Evolutionary conservation across 331 rosid genomes (phyloP).

Genomic region (Stylosanthes scabra): DNA sequence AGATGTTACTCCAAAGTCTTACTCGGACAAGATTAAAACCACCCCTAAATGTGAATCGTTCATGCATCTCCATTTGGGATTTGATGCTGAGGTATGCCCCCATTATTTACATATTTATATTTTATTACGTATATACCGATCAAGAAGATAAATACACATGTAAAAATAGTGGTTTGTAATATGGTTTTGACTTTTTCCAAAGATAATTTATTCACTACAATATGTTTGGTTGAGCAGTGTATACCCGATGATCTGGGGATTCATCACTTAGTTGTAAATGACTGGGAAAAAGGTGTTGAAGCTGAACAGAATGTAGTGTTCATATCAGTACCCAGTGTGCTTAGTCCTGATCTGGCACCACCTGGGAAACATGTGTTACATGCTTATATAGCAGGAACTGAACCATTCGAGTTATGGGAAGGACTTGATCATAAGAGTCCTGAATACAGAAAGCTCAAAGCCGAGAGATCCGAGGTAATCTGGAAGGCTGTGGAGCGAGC

Average conservation of each 20-base stretch:
- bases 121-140: too few relatives aligned
- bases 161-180: too few relatives aligned
- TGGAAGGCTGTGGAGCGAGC: constrained; percentile 94
- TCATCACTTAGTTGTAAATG: constrained; percentile 95
- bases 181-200: too few relatives aligned
- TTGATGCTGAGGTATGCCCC: constrained; percentile 73
- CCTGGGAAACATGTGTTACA: constrained; percentile 86
- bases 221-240: constrained; percentile 46
- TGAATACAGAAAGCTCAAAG: constrained; percentile 88
- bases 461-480: constrained; percentile 91
- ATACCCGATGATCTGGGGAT: constrained; percentile 74
- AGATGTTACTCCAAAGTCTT: constrained; percentile 72
- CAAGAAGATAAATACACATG: too few relatives aligned
- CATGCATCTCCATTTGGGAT: constrained; percentile 99
- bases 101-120: too few relatives aligned
- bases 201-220: too few relatives aligned
- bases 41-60: constrained; percentile 91
- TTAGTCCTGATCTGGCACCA: constrained; percentile 87
- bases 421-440: constrained; percentile 81
- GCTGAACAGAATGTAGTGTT: constrained; percentile 94
- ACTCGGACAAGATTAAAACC: constrained; percentile 54
- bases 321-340: constrained; percentile 90
- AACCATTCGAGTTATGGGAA: constrained; percentile 86
- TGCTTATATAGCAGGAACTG: constrained; percentile 96
- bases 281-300: constrained; percentile 95